Evolutionary conservation across 345 rosid genomes (phyloP), one percentile per base, ranked within the genome.

Genomic region (Moricandia arvensis): DNA sequence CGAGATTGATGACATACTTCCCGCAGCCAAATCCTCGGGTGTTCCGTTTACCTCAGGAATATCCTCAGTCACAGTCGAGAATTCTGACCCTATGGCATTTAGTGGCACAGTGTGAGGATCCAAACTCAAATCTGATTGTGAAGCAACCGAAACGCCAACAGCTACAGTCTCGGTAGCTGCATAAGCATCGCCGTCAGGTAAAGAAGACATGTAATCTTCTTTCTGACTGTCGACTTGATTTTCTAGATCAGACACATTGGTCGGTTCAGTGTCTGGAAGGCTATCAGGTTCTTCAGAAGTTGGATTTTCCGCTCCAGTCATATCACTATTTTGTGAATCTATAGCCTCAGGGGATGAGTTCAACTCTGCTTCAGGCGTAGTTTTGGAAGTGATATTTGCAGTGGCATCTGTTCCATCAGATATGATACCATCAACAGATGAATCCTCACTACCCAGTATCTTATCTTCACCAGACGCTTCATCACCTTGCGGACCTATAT

Each of bases 321-420:
- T 47, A 38, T 45, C 66, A 65, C 83, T 33, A 60, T 84, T 80
- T 72, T 45, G 81, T 59, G 72, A 61, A 69, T 59, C 73, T 66
- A 64, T 81, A 77, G 84, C 54, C 65, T 83, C 85, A 37, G 83
- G 60, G 73, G 79, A 70, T 26, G 88, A 79, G 31, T 76, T 73
- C 74, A 69, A 47, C 63, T 49, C 67, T 10, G 84, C 79, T 63
- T 82, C 82, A 65, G 79, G 57, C 51, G 83, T 80, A 65, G 78
- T 76, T 55, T 77, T 80, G 51, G 64, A 33, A 41, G 79, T 60
- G 49, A 63, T 78, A 34, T 67, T 65, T 55, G 76, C 75, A 61
- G 27, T 63, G 53, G 69, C 74, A 78, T 80, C 78, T 61, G 72
- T 17, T 49, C 35, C 79, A 73, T 66, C 76, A 47, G 77, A 49